Evolutionary conservation across 257 asterid genomes (phyloP).

Genomic region (Ilex aquifolium): DNA sequence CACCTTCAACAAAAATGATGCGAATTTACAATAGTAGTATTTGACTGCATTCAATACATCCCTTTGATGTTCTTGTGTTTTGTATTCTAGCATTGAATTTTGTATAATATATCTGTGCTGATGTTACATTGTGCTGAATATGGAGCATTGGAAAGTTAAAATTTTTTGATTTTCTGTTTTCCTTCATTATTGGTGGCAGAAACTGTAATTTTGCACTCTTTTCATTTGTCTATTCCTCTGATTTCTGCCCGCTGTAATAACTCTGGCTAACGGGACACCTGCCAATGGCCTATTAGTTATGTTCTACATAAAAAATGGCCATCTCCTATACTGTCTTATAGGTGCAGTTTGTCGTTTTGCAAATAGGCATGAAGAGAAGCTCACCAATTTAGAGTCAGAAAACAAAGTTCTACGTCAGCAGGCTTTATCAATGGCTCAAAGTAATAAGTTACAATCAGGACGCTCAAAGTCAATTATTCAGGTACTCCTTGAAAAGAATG

Average conservation of each 20-base stretch:
- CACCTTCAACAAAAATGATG: too few relatives aligned
- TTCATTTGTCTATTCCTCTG: neutral
- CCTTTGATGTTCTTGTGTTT: neutral
- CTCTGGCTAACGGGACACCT: too few relatives aligned
- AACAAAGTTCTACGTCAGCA: conserved; percentile 97
- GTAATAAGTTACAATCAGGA: conserved; percentile 57
- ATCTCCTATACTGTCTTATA: neutral
- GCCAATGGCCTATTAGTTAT: neutral
- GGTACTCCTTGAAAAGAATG: conserved; percentile 35
- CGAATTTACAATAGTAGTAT: neutral
- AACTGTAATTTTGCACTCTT: too few relatives aligned
- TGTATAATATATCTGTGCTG: neutral
- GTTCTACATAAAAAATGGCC: neutral
- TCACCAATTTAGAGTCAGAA: conserved; percentile 85
- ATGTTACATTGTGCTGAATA: too few relatives aligned
- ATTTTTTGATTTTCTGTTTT: too few relatives aligned
- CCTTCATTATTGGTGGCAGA: neutral
- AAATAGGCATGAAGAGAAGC: conserved; percentile 87
- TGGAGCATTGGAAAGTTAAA: neutral
- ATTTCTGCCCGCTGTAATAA: neutral
- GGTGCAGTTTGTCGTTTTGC: conserved; percentile 26
- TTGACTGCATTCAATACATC: neutral
- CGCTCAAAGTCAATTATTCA: conserved; percentile 83
- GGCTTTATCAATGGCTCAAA: conserved; percentile 95
- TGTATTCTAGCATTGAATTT: neutral